phyloP scores from a whole-genome alignment of 1,284 basidiomycete species.

The Pholiota adiposa region DNA sequence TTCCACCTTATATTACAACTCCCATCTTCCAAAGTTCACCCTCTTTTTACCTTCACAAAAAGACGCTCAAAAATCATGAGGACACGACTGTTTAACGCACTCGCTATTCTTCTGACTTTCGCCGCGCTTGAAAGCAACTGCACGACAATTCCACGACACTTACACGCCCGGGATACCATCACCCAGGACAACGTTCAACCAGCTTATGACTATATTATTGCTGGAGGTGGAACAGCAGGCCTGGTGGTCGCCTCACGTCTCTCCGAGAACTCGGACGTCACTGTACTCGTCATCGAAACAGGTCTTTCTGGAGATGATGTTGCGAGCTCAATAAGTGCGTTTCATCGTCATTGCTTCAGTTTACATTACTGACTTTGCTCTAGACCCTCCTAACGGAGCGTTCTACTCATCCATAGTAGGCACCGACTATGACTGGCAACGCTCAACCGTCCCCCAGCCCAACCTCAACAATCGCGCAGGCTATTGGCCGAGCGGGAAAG shows the following conservation, averaged over 20 bases:
- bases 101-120: not conserved
- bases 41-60: too few relatives aligned
- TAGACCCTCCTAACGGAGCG: conserved; percentile 56
- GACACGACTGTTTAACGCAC: not conserved
- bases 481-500: conserved; percentile 55
- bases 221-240: conserved; percentile 73
- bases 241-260: conserved; percentile 73
- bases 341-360: not conserved
- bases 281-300: conserved; percentile 76
- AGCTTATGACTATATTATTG: conserved; percentile 59
- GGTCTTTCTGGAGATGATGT: conserved; percentile 53
- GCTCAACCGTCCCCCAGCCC: conserved; percentile 54
- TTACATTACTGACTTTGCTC: not conserved
- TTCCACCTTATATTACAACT: not conserved
- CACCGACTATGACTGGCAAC: conserved; percentile 66
- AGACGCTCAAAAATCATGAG: not conserved
- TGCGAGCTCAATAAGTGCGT: conserved; percentile 21
- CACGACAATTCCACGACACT: not conserved
- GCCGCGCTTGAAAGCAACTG: not conserved
- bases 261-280: conserved; percentile 67
- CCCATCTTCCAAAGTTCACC: too few relatives aligned
- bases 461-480: conserved; percentile 42
- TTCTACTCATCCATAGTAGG: conserved; percentile 54
- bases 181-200: conserved; percentile 14
- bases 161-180: conserved; percentile 6